phyloP scores from a whole-genome alignment of 2,329 filamentous ascomycete genomes.

The Fusarium musae region DNA sequence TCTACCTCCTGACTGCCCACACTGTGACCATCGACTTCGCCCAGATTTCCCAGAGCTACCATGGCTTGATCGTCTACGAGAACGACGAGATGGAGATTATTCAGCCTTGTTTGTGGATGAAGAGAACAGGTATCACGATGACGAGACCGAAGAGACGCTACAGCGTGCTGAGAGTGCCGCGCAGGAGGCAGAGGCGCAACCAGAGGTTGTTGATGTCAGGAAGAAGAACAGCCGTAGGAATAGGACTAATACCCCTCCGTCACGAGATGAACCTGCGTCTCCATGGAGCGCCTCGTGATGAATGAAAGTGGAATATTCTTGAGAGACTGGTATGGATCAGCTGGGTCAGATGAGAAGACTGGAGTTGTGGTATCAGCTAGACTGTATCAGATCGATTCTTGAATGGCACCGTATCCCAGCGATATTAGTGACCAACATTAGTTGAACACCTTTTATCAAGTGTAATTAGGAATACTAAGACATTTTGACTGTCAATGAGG shows the following conservation, averaged over 20 bases:
- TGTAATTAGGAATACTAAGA: not conserved
- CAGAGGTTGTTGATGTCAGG: constrained; percentile 38
- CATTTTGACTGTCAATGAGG: not conserved
- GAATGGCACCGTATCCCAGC: not conserved
- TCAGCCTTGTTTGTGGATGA: constrained; percentile 40
- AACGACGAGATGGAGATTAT: constrained; percentile 30
- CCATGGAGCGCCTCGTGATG: constrained; percentile 22
- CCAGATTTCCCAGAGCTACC: constrained; percentile 52
- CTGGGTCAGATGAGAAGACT: not conserved
- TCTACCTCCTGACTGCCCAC: constrained; percentile 54
- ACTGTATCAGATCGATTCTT: not conserved
- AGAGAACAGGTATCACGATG: constrained; percentile 43
- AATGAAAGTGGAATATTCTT: not conserved
- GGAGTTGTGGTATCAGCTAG: not conserved
- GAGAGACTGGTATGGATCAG: not conserved
- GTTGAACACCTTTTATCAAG: not conserved
- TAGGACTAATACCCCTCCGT: constrained; percentile 36
- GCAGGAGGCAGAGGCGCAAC: constrained; percentile 22
- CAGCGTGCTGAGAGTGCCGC: not conserved
- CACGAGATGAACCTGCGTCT: constrained; percentile 31
- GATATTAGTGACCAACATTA: not conserved
- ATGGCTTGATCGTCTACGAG: constrained; percentile 45
- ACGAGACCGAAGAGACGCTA: constrained; percentile 34
- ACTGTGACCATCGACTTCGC: constrained; percentile 53
- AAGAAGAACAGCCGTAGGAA: constrained; percentile 41